Evolutionary conservation across 306 rosid species (phyloP).

Genomic region (Corylus americana): DNA sequence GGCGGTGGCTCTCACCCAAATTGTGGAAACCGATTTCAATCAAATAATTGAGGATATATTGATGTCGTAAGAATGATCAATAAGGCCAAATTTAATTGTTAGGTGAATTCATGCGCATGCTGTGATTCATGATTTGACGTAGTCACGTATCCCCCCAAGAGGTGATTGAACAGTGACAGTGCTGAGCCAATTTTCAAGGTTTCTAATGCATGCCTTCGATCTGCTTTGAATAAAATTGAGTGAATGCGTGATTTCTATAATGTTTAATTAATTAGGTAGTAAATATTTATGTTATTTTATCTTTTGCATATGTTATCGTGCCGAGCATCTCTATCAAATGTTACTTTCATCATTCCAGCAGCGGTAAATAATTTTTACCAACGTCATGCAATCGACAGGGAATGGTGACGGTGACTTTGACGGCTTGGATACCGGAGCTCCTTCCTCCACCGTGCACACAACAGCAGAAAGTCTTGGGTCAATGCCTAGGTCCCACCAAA

Average conservation of each 20-base stretch:
- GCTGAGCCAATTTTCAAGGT: no score
- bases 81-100: no score
- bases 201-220: no score
- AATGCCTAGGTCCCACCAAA: slow-evolving; percentile 46
- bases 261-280: no score
- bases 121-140: not conserved
- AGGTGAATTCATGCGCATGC: not conserved
- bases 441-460: slow-evolving; percentile 61
- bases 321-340: not conserved
- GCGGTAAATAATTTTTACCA: no score
- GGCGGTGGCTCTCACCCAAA: not conserved
- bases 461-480: slow-evolving; percentile 23
- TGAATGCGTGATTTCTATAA: no score
- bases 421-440: slow-evolving; percentile 60
- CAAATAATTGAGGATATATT: not conserved
- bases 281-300: not conserved
- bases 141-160: no score
- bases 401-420: slow-evolving; percentile 60
- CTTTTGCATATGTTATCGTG: not conserved
- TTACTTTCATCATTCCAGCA: not conserved
- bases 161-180: no score
- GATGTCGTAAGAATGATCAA: not conserved
- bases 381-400: slow-evolving; percentile 45
- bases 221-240: no score
- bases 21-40: no score